Evolutionary conservation across 2,329 filamentous ascomycete genomes (phyloP), one percentile per base, ranked within the genome.

Genomic region (Ophiostoma australiae): DNA sequence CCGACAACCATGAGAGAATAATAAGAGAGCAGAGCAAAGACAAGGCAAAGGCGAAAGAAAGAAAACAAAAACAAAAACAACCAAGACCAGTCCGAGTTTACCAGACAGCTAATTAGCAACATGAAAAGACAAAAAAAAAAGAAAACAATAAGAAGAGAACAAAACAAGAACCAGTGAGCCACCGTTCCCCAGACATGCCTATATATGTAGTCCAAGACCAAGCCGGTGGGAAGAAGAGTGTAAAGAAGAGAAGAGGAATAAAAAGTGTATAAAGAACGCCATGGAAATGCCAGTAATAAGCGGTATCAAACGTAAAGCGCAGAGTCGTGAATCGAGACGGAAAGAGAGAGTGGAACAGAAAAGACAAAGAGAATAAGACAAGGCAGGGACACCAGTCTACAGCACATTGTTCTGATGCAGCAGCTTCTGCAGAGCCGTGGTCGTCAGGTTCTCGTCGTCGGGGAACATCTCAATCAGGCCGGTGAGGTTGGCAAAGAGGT

Each of bases 391-490:
- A 5, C 6, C 44, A 17, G 13, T 17, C 4, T 77, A 87, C 73
- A 89, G 77, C 71, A 90, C 82, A 65, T 79, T 78, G 75, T 89
- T 80, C 76, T 83, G 84, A 74, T 80, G 77, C 69, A 90, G 82
- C 41, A 90, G 79, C 74, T 78, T 81, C 76, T 81, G 82, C 67
- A 90, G 77, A 1, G 86, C 81, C 69, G 82, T 80, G 67, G 82
- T 85, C 76, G 84, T 85, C 73, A 90, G 89, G 55, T 82, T 78
- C 65, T 88, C 86, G 66, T 82, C 78, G 69, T 89, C 86, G 0
- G 94, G 93, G 67, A 97, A 91, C 84, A 95, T 91, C 77, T 93
- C 89, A 73, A 96, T 87, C 69, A 98, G 85, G 70, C 94, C 94
- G 0, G 95, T 92, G 69, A 98, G 83, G 76, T 94, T 96, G 74